Conservation (phyloP, 139 green algal genomes). For the Yamagishiella unicocca region DNA sequence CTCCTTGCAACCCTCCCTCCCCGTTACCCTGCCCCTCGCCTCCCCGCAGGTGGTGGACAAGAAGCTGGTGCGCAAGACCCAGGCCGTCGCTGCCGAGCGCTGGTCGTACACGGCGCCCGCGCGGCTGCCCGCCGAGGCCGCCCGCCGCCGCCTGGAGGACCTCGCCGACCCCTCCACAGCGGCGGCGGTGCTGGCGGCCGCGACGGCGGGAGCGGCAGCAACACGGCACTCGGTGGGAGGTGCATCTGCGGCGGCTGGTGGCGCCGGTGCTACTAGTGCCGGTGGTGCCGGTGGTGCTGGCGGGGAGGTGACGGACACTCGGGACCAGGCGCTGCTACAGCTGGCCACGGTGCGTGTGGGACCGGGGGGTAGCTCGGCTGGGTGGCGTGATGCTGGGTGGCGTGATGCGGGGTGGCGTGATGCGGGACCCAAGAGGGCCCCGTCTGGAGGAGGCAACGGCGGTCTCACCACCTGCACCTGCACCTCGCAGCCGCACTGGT, state of each 20-base stretch:
- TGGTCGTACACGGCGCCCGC: background rate
- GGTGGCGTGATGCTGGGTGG: background rate
- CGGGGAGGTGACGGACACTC: background rate
- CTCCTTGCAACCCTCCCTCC: too few relatives aligned
- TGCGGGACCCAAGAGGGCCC: background rate
- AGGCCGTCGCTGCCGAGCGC: background rate
- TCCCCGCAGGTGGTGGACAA: slow-evolving; percentile 34
- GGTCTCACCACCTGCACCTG: background rate
- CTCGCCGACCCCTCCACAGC: background rate
- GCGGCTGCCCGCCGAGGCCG: background rate
- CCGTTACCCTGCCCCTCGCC: background rate
- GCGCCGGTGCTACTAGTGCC: background rate
- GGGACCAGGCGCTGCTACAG: slow-evolving; percentile 7
- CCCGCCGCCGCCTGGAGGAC: background rate
- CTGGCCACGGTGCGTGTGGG: background rate
- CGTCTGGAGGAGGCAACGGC: too few relatives aligned
- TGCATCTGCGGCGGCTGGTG: background rate
- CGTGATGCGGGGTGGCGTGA: background rate
- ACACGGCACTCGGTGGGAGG: background rate
- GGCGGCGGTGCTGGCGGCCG: background rate
- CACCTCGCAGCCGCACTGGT: background rate
- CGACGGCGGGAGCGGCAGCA: background rate
- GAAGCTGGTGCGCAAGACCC: slow-evolving; percentile 21
- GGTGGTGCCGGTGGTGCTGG: background rate
- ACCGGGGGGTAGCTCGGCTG: background rate